Conservation (phyloP, 495 filamentous ascomycete species). For the Letharia lupina region DNA sequence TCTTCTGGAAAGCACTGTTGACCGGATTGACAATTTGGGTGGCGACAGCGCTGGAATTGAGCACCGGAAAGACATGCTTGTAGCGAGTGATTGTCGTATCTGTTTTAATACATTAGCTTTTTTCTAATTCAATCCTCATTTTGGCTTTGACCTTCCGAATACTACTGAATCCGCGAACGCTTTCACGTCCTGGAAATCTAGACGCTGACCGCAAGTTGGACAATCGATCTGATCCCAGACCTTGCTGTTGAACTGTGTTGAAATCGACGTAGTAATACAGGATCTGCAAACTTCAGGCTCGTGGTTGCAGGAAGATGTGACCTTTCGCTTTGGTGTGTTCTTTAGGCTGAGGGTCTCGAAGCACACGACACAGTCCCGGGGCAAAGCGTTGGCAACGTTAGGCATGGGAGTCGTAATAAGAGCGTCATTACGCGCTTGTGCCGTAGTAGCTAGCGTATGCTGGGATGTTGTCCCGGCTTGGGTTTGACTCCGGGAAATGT, state of each 20-base stretch:
- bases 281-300: constrained; percentile 1
- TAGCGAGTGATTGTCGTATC: constrained; percentile 11
- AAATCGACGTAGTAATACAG: constrained; percentile 2
- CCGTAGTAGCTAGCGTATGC: no score
- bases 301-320: constrained; percentile 12
- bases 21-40: constrained; percentile 12
- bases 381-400: not conserved
- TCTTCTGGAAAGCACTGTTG: constrained; percentile 8
- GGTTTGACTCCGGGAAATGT: no score
- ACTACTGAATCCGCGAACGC: constrained; percentile 2
- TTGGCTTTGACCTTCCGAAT: constrained; percentile 14
- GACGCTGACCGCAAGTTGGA: constrained; percentile 9
- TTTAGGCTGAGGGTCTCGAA: constrained; percentile 3
- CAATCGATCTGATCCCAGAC: constrained; percentile 17
- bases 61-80: not conserved
- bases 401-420: no score
- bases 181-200: constrained; percentile 9
- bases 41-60: constrained; percentile 12
- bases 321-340: not conserved
- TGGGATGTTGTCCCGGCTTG: no score
- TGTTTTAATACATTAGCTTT: no score
- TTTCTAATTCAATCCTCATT: no score
- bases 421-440: no score
- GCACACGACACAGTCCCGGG: constrained; percentile 3
- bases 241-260: constrained; percentile 2